Evolutionary conservation across 306 rosid genomes (phyloP), one percentile per base, ranked within the genome.

Genomic region (Cucurbita moschata): DNA sequence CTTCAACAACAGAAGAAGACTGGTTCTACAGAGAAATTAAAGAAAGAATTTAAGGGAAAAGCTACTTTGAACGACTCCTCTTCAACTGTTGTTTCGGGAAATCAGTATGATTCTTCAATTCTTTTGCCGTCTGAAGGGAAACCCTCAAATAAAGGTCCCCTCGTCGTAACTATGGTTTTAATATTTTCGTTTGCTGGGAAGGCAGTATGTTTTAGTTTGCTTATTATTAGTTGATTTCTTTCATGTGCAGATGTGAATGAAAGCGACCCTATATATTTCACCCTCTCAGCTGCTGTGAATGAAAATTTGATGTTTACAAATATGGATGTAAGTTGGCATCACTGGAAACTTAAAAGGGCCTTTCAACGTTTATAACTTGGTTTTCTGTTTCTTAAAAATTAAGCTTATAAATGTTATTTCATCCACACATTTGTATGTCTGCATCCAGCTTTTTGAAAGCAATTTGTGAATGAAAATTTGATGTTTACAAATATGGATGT

Each of bases 181-280:
- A 19, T 23, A 49, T 47, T 18, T 52, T 43, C 55, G 51, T 73
- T 61, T n/a, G 23, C 62, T 49, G n/a, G 18, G 44, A 14, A 39
- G 12, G 30, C 26, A 18, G 2, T 66, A 1, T 75, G 13, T 61
- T 42, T 63, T 40, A 64, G 51, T n/a, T 64, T 64, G 14, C 71
- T 64, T 40, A 64, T 64, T 14, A 7, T 64, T 64, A n/a, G 14
- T 64, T 30, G 63, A 37, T 40, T 67, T 52, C 5, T 77, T 52
- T 73, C 69, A 49, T 84, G 1, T 82, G 74, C 81, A 94, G 97
- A 88, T 53, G 72, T 57, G 16, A 88, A 89, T 35, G 88, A 82
- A 59, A 79, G 62, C 39, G 87, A 77, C 73, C 87, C 84, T 11
- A 68, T 80, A 5, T 91, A 89, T 87, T 79, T 79, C 30, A 86